phyloP scores from a whole-genome alignment of 2,329 filamentous ascomycete genomes.

The Colletotrichum sp. region DNA sequence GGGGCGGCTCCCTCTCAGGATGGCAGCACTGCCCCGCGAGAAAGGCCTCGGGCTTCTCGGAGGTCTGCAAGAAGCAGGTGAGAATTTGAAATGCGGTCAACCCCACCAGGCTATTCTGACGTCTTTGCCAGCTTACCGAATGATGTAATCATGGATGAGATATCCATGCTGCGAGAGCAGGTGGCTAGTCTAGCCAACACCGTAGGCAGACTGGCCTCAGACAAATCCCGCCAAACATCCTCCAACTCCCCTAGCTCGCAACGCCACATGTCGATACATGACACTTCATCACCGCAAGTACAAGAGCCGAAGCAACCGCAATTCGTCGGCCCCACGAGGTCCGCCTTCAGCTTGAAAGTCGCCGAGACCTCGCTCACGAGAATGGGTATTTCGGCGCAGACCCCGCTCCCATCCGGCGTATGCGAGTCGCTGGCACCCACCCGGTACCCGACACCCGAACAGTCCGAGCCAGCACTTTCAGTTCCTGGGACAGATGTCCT shows the following conservation, averaged over 20 bases:
- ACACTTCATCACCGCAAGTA: neutral
- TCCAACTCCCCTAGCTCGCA: neutral
- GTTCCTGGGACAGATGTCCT: conserved; percentile 1
- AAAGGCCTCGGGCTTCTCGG: neutral
- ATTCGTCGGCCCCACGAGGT: conserved; percentile 40
- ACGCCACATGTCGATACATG: neutral
- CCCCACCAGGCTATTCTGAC: neutral
- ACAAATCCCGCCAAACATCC: neutral
- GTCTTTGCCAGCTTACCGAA: neutral
- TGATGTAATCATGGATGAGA: conserved; percentile 28
- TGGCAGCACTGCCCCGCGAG: neutral
- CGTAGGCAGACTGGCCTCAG: conserved; percentile 30
- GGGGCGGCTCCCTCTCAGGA: conserved; percentile 28
- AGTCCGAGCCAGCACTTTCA: neutral
- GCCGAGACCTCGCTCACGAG: conserved; percentile 37
- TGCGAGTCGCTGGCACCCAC: conserved; percentile 29
- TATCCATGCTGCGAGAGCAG: conserved; percentile 33
- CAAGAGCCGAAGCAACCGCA: conserved; percentile 34
- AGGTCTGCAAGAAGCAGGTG: neutral
- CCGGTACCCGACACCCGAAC: neutral
- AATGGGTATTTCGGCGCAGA: conserved; percentile 33
- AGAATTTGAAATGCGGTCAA: neutral
- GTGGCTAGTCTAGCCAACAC: conserved; percentile 30
- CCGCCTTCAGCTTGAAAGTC: conserved; percentile 37
- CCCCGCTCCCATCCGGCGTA: conserved; percentile 8